Evolutionary conservation across 768 basidiomycete genomes (phyloP), one percentile per base, ranked within the genome.

Genomic region (Calocybe indica): DNA sequence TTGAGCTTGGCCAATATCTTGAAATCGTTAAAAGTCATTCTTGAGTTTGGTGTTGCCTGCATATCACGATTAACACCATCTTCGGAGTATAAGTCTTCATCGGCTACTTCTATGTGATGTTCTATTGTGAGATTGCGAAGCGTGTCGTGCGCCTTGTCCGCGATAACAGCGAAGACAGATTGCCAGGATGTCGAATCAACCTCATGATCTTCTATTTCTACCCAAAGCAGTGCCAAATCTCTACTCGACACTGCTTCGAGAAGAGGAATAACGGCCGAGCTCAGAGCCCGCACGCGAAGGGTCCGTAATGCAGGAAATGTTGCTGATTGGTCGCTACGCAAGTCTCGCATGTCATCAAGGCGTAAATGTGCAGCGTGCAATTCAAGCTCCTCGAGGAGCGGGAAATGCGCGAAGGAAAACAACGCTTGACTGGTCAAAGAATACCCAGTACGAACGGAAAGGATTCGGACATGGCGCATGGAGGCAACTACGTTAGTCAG

Each of bases 281-380:
- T 55, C 35, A 63, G 59, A 11, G 69, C 69, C 22, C 73, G 70
- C 36, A 79, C 63, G 43, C 59, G 68, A 12, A 79, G 52, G 34
- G 61, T 70, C 29, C 57, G 58, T 29, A 79, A 54, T 1, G 64
- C 60, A 34, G 62, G 62, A 51, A 78, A 73, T 28, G 28, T 34
- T 48, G 34, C n/a, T 43, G 10, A 22, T 41, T 28, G 42, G 43
- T 56, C 45, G 5, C 53, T 14, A 45, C 49, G 52, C 32, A 47
- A 32, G 30, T 58, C 46, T 31, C 54, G 34, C 28, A 69, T 39
- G 7, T 55, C 52, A 30, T 66, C 58, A 5, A 51, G 31, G 15
- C 62, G 60, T 28, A 78, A 51, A 51, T 67, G 65, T 7, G 65
- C 61, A 1, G 68, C 72, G 46, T 79, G 75, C 7, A 78, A 45